Evolutionary conservation across 768 basidiomycete species (phyloP).

Genomic region (Amanita pallidorosea): DNA sequence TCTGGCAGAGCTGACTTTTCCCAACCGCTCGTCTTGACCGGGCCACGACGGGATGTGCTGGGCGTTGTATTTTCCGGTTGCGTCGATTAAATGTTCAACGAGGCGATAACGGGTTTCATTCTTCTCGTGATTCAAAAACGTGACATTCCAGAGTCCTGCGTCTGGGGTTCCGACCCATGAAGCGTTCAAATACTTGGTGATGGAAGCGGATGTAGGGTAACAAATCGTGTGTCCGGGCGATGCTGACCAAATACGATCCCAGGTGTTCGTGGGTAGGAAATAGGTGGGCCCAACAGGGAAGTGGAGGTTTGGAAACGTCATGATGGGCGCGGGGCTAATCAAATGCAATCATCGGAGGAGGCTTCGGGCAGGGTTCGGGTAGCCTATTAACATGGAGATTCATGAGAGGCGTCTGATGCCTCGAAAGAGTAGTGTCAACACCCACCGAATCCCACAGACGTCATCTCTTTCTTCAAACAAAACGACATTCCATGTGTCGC

Average conservation of each 20-base stretch:
- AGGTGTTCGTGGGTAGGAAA: conserved; percentile 38
- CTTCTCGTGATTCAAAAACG: not conserved
- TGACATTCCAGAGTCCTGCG: not conserved
- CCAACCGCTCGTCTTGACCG: conserved; percentile 41
- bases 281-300: conserved; percentile 37
- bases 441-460: conserved; percentile 50
- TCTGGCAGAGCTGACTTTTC: conserved; percentile 10
- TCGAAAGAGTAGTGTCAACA: not conserved
- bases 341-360: conserved; percentile 38
- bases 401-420: no score
- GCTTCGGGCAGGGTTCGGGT: conserved; percentile 17
- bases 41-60: conserved; percentile 33
- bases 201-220: not conserved
- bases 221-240: not conserved
- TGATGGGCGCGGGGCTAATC: conserved; percentile 45
- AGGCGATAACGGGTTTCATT: conserved; percentile 9
- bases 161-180: not conserved
- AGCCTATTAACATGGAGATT: conserved; percentile 15
- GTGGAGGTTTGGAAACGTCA: conserved; percentile 47
- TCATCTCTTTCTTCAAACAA: conserved; percentile 41
- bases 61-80: conserved; percentile 43
- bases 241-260: conserved; percentile 28
- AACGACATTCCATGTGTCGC: conserved; percentile 34
- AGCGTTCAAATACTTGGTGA: not conserved
- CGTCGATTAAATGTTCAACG: conserved; percentile 46